These are phyloP conservation scores for Botryosphaeria dothidea DNA, from an alignment of 2,329 filamentous ascomycete genomes.

Conservation along the genomic window DNA sequence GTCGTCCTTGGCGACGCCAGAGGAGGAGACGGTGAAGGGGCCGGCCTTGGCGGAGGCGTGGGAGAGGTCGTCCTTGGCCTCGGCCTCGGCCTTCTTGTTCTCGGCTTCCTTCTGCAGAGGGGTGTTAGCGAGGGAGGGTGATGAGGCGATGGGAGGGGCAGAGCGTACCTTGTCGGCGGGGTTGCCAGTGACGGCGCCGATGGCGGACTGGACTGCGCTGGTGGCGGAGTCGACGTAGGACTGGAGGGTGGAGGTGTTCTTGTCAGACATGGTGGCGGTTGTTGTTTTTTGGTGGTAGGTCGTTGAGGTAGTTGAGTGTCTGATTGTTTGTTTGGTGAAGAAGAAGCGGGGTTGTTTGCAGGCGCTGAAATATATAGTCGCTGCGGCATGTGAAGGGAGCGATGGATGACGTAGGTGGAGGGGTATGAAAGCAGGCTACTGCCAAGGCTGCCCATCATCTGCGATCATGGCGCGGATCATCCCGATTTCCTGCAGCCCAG, in stretches of 20 bases:
- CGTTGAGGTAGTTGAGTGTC: neutral
- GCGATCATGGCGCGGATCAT: constrained; percentile 10
- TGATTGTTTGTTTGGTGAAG: neutral
- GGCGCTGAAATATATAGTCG: neutral
- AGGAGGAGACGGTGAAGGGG: constrained; percentile 67
- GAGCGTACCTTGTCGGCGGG: constrained; percentile 60
- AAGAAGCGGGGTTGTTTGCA: neutral
- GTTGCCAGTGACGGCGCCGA: constrained; percentile 75
- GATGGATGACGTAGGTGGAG: constrained; percentile 18
- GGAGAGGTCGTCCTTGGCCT: constrained; percentile 70
- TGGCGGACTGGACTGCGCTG: constrained; percentile 69
- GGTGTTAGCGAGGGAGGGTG: constrained; percentile 27
- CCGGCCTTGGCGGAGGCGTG: constrained; percentile 75
- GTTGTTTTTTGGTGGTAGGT: neutral
- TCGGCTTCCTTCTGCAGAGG: constrained; percentile 57
- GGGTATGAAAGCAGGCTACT: neutral
- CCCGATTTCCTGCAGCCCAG: neutral
- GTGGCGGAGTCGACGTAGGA: constrained; percentile 65
- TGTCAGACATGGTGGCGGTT: constrained; percentile 50
- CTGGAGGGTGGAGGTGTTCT: constrained; percentile 73
- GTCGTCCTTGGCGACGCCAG: constrained; percentile 72
- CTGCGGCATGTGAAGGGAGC: neutral
- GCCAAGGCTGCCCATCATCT: constrained; percentile 2
- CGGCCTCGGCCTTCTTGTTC: constrained; percentile 64
- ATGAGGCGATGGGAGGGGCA: neutral